Percentiles rank a stretch among this genome's conserved stretches.
These are phyloP conservation scores for Myxozyma neotropica DNA, from an alignment of 805 yeast species.

Conservation along the genomic window DNA sequence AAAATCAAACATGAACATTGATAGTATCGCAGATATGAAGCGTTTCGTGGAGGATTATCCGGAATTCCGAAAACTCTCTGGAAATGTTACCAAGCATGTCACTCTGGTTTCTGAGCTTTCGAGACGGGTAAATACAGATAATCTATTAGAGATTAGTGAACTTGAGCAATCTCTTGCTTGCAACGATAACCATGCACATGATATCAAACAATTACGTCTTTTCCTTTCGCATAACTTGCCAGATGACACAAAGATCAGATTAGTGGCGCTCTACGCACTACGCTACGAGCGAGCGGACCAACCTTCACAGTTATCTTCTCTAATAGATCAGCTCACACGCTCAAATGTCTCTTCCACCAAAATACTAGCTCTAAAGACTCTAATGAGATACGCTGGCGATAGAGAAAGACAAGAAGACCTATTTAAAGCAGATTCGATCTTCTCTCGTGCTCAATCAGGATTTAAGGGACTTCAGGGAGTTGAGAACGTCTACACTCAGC, in stretches of 20 bases:
- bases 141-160: slow-evolving; percentile 85
- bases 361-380: slow-evolving; percentile 49
- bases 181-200: slow-evolving; percentile 58
- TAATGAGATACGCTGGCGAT: slow-evolving; percentile 52
- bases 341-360: slow-evolving; percentile 40
- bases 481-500: slow-evolving; percentile 80
- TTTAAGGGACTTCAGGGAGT: slow-evolving; percentile 50
- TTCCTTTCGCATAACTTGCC: slow-evolving; percentile 51
- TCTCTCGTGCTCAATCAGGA: slow-evolving; percentile 48
- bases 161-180: slow-evolving; percentile 84
- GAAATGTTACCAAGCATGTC: slow-evolving; percentile 90
- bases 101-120: slow-evolving; percentile 86
- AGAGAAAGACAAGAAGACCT: slow-evolving; percentile 50
- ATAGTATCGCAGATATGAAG: slow-evolving; percentile 86
- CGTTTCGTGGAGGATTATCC: slow-evolving; percentile 90
- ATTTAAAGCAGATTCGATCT: slow-evolving; percentile 45
- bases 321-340: slow-evolving; percentile 42
- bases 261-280: slow-evolving; percentile 72
- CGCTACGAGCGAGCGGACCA: slow-evolving; percentile 59
- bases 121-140: slow-evolving; percentile 58
- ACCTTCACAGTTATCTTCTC: slow-evolving; percentile 42
- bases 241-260: slow-evolving; percentile 63
- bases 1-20: slow-evolving; percentile 68
- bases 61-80: slow-evolving; percentile 83
- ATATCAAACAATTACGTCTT: slow-evolving; percentile 58